These are phyloP conservation scores for Calendula officinalis DNA, from an alignment of 129 eudicot genomes.

Conservation along the genomic window DNA sequence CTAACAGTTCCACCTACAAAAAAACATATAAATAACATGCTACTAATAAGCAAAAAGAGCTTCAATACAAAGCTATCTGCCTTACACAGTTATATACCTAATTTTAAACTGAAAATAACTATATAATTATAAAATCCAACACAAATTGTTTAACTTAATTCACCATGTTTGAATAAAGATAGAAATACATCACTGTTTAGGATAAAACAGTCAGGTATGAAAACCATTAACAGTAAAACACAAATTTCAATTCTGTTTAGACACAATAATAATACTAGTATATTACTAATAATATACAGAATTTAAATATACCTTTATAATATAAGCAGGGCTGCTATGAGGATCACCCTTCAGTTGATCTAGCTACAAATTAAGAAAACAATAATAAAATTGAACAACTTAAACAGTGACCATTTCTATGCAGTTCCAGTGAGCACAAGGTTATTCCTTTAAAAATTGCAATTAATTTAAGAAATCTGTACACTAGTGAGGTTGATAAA, in stretches of 20 bases:
- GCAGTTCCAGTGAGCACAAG: constrained; percentile 3
- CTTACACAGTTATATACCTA: too few relatives aligned
- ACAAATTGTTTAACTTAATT: not conserved
- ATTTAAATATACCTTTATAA: constrained; percentile 57
- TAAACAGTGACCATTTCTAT: not conserved
- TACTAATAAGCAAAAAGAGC: too few relatives aligned
- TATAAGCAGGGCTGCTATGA: constrained; percentile 54
- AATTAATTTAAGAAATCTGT: not conserved
- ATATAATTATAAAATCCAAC: not conserved
- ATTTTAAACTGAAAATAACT: too few relatives aligned
- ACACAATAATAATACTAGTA: not conserved
- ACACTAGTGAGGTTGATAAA: not conserved
- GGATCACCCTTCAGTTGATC: constrained; percentile 59
- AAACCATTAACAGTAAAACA: constrained; percentile 8
- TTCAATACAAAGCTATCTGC: too few relatives aligned
- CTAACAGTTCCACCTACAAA: too few relatives aligned
- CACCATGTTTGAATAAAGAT: constrained; percentile 12
- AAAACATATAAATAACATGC: too few relatives aligned
- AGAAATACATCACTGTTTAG: not conserved
- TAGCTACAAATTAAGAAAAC: constrained; percentile 64
- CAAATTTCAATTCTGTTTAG: constrained; percentile 3
- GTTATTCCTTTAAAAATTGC: not conserved
- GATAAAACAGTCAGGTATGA: not conserved
- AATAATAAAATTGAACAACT: not conserved
- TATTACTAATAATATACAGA: too few relatives aligned